Conservation (phyloP, 345 rosid species). For the Boechera divaricarpa region DNA sequence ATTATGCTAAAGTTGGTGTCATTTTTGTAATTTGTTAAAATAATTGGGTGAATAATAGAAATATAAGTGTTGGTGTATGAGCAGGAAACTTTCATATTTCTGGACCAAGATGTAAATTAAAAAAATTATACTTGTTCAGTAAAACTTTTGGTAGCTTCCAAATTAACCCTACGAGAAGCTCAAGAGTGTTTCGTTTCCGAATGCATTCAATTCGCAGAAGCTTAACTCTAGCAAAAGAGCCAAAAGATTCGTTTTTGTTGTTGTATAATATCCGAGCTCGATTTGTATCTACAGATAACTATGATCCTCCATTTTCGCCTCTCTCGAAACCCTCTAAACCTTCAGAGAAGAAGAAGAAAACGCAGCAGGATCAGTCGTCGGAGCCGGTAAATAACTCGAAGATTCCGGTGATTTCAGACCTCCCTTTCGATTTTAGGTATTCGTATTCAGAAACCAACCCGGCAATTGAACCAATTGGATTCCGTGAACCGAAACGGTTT, state of each 20-base stretch:
- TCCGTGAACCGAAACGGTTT: constrained; percentile 84
- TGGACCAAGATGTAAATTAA: constrained; percentile 15
- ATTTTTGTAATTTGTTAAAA: not conserved
- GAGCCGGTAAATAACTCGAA: constrained; percentile 13
- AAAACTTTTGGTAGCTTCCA: not conserved
- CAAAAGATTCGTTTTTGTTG: constrained; percentile 4
- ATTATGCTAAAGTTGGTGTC: not conserved
- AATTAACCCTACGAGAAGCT: constrained; percentile 3
- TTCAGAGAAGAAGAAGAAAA: constrained; percentile 15
- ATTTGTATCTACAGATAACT: constrained; percentile 40
- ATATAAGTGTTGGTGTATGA: not conserved
- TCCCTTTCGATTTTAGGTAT: constrained; percentile 81
- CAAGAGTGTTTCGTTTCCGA: constrained; percentile 15
- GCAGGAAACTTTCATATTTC: not conserved
- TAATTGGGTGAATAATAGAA: not conserved
- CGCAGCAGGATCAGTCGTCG: constrained; percentile 24
- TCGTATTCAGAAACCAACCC: constrained; percentile 81
- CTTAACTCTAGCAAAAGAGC: constrained; percentile 30
- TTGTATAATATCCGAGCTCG: constrained; percentile 34
- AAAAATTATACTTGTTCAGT: constrained; percentile 9
- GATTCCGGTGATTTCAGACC: constrained; percentile 55
- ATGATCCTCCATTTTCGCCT: constrained; percentile 50
- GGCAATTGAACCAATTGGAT: constrained; percentile 67
- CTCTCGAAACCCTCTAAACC: constrained; percentile 38
- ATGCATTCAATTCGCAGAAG: constrained; percentile 42